Evolutionary conservation across 2,329 filamentous ascomycete species (phyloP), one percentile per base, ranked within the genome.

Genomic region (Myriosclerotinia curreyana): DNA sequence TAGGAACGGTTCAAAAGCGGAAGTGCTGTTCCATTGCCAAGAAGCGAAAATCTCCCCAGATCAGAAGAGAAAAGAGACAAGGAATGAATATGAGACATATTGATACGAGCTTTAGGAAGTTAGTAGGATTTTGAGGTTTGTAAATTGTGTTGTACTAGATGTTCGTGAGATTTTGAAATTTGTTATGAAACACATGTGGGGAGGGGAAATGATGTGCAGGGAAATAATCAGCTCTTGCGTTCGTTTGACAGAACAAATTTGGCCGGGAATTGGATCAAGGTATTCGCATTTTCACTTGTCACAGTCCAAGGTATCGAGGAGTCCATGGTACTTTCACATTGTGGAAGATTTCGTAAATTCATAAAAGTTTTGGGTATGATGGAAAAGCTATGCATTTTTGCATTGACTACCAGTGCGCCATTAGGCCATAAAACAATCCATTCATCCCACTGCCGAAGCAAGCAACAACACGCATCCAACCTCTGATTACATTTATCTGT

Each of bases 401-500:
- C 64, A 66, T 67, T 59, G 62, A 67, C 68, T 58, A 64, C 49
- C 61, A 52, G 46, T 44, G 36, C 50, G 55, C 61, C 63, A 62
- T 51, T 34, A 55, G 63, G 58, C 68, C 66, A 66, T 66, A 69
- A 68, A 66, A 68, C 51, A 65, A 66, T 65, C 71, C 71, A 66
- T 63, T 64, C 58, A 65, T 60, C 62, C 65, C 64, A 60, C 66
- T 54, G 64, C 55, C 66, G 62, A 65, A 66, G 71, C 61, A 65
- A 71, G 58, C 72, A 70, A 65, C 65, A 64, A 67, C 67, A 55
- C 62, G 69, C 60, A 71, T 31, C 61, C 38, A 69, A 66, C 67
- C 68, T 69, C 54, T 66, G 70, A 73, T 71, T 51, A 73, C 66
- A 69, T 72, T 71, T 91, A 96, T 83, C 93, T 88, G 91, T 97